Conservation (phyloP, 2,329 filamentous ascomycete species). For the Trichoderma semiorbis region DNA sequence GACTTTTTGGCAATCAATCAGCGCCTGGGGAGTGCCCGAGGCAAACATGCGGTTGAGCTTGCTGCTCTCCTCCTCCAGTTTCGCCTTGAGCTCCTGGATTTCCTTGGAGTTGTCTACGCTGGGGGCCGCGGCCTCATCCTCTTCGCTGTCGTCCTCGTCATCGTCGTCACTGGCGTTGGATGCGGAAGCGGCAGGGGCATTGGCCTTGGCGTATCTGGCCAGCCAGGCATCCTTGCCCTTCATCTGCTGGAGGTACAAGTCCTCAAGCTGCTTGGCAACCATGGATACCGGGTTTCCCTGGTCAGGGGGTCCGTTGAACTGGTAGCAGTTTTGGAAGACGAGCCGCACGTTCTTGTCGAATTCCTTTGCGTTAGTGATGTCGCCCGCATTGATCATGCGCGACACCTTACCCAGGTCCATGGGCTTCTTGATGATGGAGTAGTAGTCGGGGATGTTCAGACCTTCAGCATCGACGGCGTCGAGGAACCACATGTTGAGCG, state of each 20-base stretch:
- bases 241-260: constrained; percentile 73
- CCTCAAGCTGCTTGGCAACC: constrained; percentile 69
- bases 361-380: constrained; percentile 79
- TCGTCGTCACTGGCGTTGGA: constrained; percentile 69
- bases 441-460: constrained; percentile 88
- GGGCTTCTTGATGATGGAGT: constrained; percentile 90
- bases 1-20: constrained; percentile 56
- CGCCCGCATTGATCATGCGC: constrained; percentile 70
- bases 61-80: constrained; percentile 53
- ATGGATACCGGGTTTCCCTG: constrained; percentile 67
- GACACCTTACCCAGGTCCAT: constrained; percentile 90
- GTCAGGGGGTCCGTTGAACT: constrained; percentile 67
- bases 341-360: constrained; percentile 79
- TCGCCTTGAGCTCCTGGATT: constrained; percentile 51
- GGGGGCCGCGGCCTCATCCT: constrained; percentile 40
- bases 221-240: constrained; percentile 78
- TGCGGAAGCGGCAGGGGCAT: constrained; percentile 53
- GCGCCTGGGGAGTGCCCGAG: constrained; percentile 48
- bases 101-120: constrained; percentile 40
- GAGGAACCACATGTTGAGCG: constrained; percentile 71
- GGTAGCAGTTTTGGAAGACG: constrained; percentile 86
- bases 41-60: constrained; percentile 53
- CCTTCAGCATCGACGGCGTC: constrained; percentile 89
- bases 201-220: constrained; percentile 62
- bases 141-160: constrained; percentile 68